Base-by-base conservation (phyloP, 305 asterid species). In the Solanum hybrid region DNA sequence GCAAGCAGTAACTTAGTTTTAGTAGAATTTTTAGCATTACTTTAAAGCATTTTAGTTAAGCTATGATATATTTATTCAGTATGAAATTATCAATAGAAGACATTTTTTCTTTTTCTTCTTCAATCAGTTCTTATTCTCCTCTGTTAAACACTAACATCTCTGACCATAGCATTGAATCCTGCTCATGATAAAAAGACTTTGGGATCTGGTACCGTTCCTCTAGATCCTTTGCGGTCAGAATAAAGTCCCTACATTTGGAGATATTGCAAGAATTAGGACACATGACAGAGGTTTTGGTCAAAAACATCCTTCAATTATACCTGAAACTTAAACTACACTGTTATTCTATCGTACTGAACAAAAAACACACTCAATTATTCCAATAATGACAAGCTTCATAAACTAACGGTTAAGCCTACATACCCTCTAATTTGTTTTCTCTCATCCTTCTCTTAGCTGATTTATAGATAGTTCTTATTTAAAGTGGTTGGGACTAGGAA, bases 151-250 rank as follows among this genome's bases (percentile, higher is more conserved):
- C 64, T 45, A 45, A 45, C 64, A 40, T 97, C 92, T 97, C 98
- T 27, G 98, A 94, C 99, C 99, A 96, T 92, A 94, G 92, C 89
- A 96, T 92, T 72, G 98, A 94, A 92, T 97, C 99, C 92, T 97
- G 98, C 93, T 97, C 98, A 10, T 96, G 99, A 93, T 97, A 95
- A 92, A 96, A 97, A 88, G 91, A 88, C 95, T 96, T 97, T 3
- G 99, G 99, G 90, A 91, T 95, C 91, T 93, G 95, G 93, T 92
- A 93, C 99, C 99, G 95, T 89, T 96, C 97, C 90, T 96, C 97
- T 93, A 96, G 90, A 92, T 97, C 99, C 90, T 92, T 92, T 79
- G 94, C 92, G 32, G 98, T 97, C 88, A 96, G 93, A 92, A 96
- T 98, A 93, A 97, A 97, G 90, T 95, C 94, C 97, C 99, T 97